Base-by-base conservation (phyloP, 2,329 filamentous ascomycete species). In the Trichoderma polysporum region DNA sequence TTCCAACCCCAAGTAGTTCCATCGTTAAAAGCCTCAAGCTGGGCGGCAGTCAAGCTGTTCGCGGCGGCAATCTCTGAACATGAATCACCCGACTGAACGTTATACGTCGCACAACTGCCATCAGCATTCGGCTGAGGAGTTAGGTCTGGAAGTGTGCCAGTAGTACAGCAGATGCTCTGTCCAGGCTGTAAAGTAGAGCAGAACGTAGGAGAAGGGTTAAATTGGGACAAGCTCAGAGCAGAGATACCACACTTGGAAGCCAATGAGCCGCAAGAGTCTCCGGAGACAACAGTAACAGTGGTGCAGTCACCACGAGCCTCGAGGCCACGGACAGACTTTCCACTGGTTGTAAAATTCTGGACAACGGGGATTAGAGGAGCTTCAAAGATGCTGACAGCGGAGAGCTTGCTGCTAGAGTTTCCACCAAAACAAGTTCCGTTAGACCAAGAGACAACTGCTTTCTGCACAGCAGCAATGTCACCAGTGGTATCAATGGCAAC, bases 91-190 rank as follows among this genome's bases (percentile, higher is more conserved):
- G 67, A 49, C 54, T 74, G 67, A 25, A 81, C 74, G 0, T 63
- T 70, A 66, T 81, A 78, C 3, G 72, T 70, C 1, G 65, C 69
- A 57, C 80, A 83, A 0, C 74, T 73, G 2, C 80, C 80, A 47
- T 82, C 76, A 2, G 70, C 57, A 27, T 71, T 68, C 1, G 76
- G 76, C 69, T 78, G 70, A 0, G 80, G 80, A 1, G 62, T 69
- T 0, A 22, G 31, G 0, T 35, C 31, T 1, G 22, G 19, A 7
- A 80, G 70, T 0, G 69, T 72, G 1, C 80, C 80, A 0, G 71
- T 25, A 10, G 74, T 74, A 65, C 79, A 81, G 71, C 79, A 82
- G 0, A 80, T 76, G 33, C 69, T 73, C 68, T 79, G 74, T n/a
- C 74, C 74, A 0, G 73, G 70, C 4, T 63, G 58, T 0, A 84